Percentiles rank a stretch among this genome's conserved stretches.
Evolutionary conservation across 805 yeast genomes (phyloP).

Genomic region (Debaryomyces hansenii): DNA sequence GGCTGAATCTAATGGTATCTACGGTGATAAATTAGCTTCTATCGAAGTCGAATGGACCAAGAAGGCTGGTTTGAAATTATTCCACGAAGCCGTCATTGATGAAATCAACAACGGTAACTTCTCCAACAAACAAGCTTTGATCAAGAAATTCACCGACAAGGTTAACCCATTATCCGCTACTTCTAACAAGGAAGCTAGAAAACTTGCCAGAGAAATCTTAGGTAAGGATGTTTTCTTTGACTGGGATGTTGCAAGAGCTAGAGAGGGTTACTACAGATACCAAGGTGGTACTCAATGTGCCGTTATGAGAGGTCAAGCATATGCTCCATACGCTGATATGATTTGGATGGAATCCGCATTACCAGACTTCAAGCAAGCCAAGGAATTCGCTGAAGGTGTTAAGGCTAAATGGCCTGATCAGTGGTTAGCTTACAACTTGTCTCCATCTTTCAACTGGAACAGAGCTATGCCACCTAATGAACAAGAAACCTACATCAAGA

Average conservation of each 20-base stretch:
- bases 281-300: constrained; percentile 97
- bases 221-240: constrained; percentile 86
- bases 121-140: constrained; percentile 60
- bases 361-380: constrained; percentile 91
- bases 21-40: constrained; percentile 67
- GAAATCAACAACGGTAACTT: constrained; percentile 64
- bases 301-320: constrained; percentile 93
- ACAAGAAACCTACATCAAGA: constrained; percentile 85
- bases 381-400: constrained; percentile 92
- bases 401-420: constrained; percentile 77
- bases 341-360: constrained; percentile 98
- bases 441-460: constrained; percentile 98
- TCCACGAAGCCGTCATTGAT: constrained; percentile 88
- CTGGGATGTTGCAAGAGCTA: constrained; percentile 93
- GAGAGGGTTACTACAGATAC: constrained; percentile 97
- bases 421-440: constrained; percentile 95
- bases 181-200: constrained; percentile 78
- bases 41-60: constrained; percentile 82
- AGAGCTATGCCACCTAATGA: constrained; percentile 85
- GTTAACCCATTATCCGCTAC: constrained; percentile 75
- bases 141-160: constrained; percentile 61
- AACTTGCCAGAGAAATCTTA: constrained; percentile 68
- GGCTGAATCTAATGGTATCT: constrained; percentile 75
- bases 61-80: constrained; percentile 81
- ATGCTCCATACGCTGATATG: constrained; percentile 91